Base-by-base conservation (phyloP, 2,329 filamentous ascomycete species). In the Trichoderma atrobrunneum region DNA sequence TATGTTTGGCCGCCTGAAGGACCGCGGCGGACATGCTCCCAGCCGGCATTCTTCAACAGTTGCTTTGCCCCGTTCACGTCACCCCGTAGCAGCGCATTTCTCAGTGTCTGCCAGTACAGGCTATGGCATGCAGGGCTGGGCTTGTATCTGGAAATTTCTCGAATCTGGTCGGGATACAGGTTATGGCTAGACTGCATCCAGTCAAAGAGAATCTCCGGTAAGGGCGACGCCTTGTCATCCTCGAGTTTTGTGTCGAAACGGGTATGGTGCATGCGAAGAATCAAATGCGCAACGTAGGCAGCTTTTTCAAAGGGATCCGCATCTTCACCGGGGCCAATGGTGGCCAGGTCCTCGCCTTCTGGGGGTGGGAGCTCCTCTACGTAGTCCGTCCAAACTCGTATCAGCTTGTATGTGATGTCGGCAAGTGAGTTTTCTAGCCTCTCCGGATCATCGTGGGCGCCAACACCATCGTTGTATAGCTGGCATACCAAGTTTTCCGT, bases 51-150 rank as follows among this genome's bases (percentile, higher is more conserved):
- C 72, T 86, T 88, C 62, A 98, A 85, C 32, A 97, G 81, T 61
- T 87, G 84, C n/a, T 91, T 85, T 1, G 91, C 91, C 56, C 89
- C 89, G 16, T 80, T 76, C 57, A 97, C 87, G 72, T 92, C 91
- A 56, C 95, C 95, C 61, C 94, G 92, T 30, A 97, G 84, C 26
- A 95, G 85, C 16, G 90, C 86, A 70, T 89, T 89, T 76, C 91
- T 92, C n/a, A 97, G 84, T 1, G 90, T 90, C 78, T 95, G 93
- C 95, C 95, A 98, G 82, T 94, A 98, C 43, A 92, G 85, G 30
- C 87, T 84, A 77, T 96, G 93, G 57, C 90, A 89, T 2, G 93
- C 92, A 26, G 94, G 93, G 72, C 92, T 92, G 1, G 93, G 92
- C 60, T 86, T 86, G 76, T 90, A 83, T 32, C 86, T 85, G 74